Evolutionary conservation across 257 asterid genomes (phyloP).

Genomic region (Nicotiana paniculata): DNA sequence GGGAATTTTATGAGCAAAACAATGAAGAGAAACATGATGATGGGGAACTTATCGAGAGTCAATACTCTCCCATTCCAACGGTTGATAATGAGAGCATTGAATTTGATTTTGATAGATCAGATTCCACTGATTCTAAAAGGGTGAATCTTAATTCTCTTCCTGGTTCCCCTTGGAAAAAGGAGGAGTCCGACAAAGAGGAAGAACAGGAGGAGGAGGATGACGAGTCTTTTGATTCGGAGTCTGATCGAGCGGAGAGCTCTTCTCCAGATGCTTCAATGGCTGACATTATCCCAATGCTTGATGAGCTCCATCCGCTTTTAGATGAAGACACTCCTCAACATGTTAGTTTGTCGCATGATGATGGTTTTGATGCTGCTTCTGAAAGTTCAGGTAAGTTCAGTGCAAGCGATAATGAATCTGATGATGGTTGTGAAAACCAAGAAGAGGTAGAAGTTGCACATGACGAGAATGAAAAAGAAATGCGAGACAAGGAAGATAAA

Average conservation of each 20-base stretch:
- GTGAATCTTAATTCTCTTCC: conserved; percentile 49
- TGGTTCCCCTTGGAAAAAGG: conserved; percentile 36
- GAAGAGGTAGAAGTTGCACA: conserved; percentile 45
- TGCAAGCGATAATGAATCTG: conserved; percentile 39
- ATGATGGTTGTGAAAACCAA: conserved; percentile 46
- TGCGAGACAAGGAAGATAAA: conserved; percentile 40
- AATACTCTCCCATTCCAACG: conserved; percentile 23
- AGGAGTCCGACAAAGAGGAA: conserved; percentile 17
- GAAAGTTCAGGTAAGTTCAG: conserved; percentile 31
- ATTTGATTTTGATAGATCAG: conserved; percentile 55
- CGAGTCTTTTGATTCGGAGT: conserved; percentile 50
- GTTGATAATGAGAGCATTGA: conserved; percentile 38
- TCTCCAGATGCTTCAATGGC: conserved; percentile 95
- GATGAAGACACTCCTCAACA: conserved; percentile 52
- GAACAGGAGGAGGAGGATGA: conserved; percentile 34
- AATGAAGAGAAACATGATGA: conserved; percentile 23
- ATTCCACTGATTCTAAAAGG: conserved; percentile 66
- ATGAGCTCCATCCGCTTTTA: conserved; percentile 80
- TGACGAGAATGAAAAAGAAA: conserved; percentile 57
- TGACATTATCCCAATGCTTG: conserved; percentile 86
- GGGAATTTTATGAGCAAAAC: conserved; percentile 8
- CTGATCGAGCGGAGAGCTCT: conserved; percentile 78
- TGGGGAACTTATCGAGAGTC: conserved; percentile 21
- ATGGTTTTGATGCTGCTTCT: conserved; percentile 43
- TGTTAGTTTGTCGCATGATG: conserved; percentile 28